phyloP scores from a whole-genome alignment of 371 early-diverging fungal species.

The Mucor racemosus region DNA sequence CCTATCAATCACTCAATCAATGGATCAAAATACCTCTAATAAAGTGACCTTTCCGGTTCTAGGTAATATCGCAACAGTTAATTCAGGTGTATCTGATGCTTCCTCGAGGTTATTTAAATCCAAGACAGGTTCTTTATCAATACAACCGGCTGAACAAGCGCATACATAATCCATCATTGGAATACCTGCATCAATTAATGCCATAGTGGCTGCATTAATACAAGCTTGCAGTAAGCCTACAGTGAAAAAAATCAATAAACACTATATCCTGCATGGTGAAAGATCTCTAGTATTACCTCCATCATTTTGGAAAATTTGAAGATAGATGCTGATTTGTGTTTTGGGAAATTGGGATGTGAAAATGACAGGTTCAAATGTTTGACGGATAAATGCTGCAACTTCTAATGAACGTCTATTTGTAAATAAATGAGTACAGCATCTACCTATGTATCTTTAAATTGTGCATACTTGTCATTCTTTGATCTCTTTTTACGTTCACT shows the following conservation, averaged over 20 bases:
- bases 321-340: conserved; percentile 90
- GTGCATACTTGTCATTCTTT: conserved; percentile 79
- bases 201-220: conserved; percentile 94
- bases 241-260: conserved; percentile 8
- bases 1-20: neutral
- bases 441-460: too few species aligned
- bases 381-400: conserved; percentile 80
- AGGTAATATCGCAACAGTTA: conserved; percentile 90
- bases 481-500: conserved; percentile 85
- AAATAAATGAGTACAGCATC: neutral
- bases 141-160: conserved; percentile 93
- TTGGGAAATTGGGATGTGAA: conserved; percentile 76
- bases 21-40: conserved; percentile 50
- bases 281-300: conserved; percentile 61
- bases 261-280: neutral
- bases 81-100: conserved; percentile 81
- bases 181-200: conserved; percentile 96
- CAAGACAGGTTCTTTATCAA: conserved; percentile 79
- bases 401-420: conserved; percentile 79
- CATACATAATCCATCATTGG: conserved; percentile 95
- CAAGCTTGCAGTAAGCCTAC: conserved; percentile 72
- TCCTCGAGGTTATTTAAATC: conserved; percentile 93
- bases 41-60: conserved; percentile 82
- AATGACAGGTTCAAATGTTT: conserved; percentile 93
- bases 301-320: conserved; percentile 92